Percentiles rank a stretch among this genome's conserved stretches.
phyloP scores from a whole-genome alignment of 345 rosid species.

The Eucalyptus cloeziana region DNA sequence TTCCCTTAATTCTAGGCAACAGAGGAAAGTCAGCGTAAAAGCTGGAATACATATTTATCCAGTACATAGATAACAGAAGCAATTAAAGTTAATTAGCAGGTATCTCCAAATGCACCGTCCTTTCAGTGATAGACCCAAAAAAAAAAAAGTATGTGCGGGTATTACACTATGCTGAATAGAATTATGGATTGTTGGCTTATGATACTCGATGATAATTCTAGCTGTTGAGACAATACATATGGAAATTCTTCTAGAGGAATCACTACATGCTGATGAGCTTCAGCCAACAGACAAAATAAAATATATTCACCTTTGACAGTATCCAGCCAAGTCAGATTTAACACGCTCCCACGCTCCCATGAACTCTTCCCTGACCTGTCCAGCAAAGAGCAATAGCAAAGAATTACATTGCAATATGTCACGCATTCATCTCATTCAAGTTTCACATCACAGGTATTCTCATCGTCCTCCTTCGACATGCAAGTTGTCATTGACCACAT shows the following conservation, averaged over 20 bases:
- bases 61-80: background rate
- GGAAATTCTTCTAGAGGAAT: background rate
- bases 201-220: rapidly evolving
- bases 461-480: background rate
- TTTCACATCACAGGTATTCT: background rate
- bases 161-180: rapidly evolving
- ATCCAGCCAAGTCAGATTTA: rapidly evolving
- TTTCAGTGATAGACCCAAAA: background rate
- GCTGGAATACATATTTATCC: background rate
- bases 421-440: background rate
- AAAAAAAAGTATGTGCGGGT: rapidly evolving
- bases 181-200: background rate
- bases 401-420: background rate
- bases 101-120: background rate
- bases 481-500: background rate
- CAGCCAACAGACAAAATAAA: background rate
- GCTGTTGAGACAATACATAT: rapidly evolving
- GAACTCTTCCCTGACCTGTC: background rate
- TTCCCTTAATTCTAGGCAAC: rapidly evolving
- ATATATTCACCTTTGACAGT: background rate
- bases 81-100: background rate
- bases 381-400: background rate
- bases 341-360: background rate
- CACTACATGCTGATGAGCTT: rapidly evolving
- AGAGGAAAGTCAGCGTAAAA: rapidly evolving